Percentiles rank a stretch among this genome's conserved stretches.
These are phyloP conservation scores for Mycena filopes DNA, from an alignment of 768 basidiomycete species.

Conservation along the genomic window DNA sequence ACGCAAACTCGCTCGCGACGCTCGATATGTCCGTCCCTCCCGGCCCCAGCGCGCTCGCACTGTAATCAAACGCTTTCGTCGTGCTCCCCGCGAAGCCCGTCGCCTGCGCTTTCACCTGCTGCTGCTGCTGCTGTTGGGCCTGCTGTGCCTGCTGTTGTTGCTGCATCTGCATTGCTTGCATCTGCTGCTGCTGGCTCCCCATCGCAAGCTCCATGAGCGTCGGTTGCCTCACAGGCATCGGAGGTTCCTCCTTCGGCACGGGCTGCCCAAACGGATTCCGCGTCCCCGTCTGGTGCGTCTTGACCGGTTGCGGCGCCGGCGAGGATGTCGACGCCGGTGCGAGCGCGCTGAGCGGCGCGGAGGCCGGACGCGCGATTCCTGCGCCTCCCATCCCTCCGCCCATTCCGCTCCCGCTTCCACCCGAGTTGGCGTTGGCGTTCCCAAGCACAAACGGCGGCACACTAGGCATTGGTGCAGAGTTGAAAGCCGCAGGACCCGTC, in stretches of 20 bases:
- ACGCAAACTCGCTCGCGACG: constrained; percentile 80
- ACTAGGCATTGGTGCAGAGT: constrained; percentile 13
- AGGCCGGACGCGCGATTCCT: constrained; percentile 64
- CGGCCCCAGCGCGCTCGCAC: constrained; percentile 51
- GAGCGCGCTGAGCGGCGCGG: constrained; percentile 71
- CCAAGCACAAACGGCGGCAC: constrained; percentile 32
- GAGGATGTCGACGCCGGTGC: constrained; percentile 36
- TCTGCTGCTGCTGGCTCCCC: constrained; percentile 45
- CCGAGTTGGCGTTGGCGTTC: constrained; percentile 21
- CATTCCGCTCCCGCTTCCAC: background rate
- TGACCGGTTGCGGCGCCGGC: constrained; percentile 69
- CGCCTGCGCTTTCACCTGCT: constrained; percentile 33
- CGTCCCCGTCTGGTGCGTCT: constrained; percentile 92
- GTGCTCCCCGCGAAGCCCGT: constrained; percentile 31
- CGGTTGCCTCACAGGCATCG: constrained; percentile 52
- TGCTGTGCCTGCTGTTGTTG: constrained; percentile 35
- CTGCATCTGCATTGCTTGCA: constrained; percentile 38
- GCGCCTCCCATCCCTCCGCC: background rate
- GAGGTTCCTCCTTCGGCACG: constrained; percentile 61
- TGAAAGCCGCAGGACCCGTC: constrained; percentile 65
- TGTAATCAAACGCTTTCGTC: constrained; percentile 50
- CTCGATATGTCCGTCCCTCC: constrained; percentile 69
- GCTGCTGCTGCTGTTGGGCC: constrained; percentile 33
- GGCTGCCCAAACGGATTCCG: constrained; percentile 93
- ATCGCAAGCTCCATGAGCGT: constrained; percentile 84